Percentiles rank a stretch among this genome's conserved stretches.
These are phyloP conservation scores for Geotrichum armillariae DNA, from an alignment of 1,139 yeast genomes.

Conservation along the genomic window DNA sequence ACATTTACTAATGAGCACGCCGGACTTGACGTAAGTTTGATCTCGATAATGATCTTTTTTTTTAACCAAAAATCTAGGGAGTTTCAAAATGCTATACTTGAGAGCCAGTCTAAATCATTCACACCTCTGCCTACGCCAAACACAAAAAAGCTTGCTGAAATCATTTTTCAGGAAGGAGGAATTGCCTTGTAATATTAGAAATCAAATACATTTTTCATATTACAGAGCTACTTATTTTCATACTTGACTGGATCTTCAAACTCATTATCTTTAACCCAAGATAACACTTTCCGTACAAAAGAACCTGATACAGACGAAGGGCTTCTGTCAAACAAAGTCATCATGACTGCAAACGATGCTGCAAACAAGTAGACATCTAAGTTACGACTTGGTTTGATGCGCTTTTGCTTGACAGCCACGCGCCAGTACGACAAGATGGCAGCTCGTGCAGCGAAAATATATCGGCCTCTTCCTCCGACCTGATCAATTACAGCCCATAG, in stretches of 20 bases:
- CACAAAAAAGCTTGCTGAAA: constrained; percentile 26
- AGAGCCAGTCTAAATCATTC: constrained; percentile 21
- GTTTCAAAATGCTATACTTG: constrained; percentile 23
- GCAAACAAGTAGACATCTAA: constrained; percentile 40
- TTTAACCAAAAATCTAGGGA: constrained; percentile 2
- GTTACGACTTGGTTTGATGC: constrained; percentile 31
- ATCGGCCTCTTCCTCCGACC: constrained; percentile 39
- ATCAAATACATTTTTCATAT: not conserved
- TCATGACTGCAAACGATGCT: constrained; percentile 36
- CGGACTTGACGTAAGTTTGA: constrained; percentile 12
- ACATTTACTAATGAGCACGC: constrained; percentile 36
- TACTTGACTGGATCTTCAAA: constrained; percentile 31
- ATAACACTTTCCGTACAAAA: constrained; percentile 35
- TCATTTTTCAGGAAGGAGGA: constrained; percentile 32
- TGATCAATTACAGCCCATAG: constrained; percentile 44
- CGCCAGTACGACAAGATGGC: constrained; percentile 43
- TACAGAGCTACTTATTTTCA: not conserved
- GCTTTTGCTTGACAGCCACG: constrained; percentile 32
- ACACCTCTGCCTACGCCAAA: constrained; percentile 29
- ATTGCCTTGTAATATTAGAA: not conserved
- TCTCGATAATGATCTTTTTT: not conserved
- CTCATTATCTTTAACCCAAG: constrained; percentile 37
- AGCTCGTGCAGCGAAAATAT: constrained; percentile 39
- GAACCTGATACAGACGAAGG: constrained; percentile 40
- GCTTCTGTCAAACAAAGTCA: constrained; percentile 37